Base-by-base conservation (phyloP, 2,329 filamentous ascomycete species). In the Capronia americana region DNA sequence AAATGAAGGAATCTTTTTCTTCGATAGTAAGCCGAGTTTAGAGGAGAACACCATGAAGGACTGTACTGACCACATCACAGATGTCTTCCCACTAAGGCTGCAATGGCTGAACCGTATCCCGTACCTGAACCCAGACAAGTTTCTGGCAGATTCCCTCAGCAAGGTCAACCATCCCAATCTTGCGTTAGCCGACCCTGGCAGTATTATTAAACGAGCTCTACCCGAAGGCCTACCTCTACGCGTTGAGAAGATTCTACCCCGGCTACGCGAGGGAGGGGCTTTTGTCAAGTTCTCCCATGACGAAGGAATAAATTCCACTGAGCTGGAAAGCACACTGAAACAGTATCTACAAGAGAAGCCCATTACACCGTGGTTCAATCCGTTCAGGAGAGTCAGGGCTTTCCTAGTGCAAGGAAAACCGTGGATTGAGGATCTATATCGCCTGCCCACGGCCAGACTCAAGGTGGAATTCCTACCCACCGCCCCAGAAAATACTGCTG, bases 401-500 rank as follows among this genome's bases (percentile, higher is more conserved):
- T 88, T 88, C 26, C 81, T 93, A 6, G 95, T 99, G 2, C 84
- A 87, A 63, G 95, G 95, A 10, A 87, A 89, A 24, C 95, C 95
- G 0, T 99, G 95, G 95, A 85, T 98, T 2, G 95, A 98, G 75
- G 95, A 99, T 75, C 81, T 99, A 30, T 91, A 92, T 72, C 87
- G 93, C 6, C 88, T 93, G 58, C 95, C 95, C 0, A 92, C 89
- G 64, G 84, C 83, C 48, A 85, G 91, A 30, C 74, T 99, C 44
- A 90, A 88, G 72, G 88, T 97, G 24, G 94, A 98, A 75, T 98
- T 97, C 70, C 84, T 94, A 7, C 87, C 93, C 3, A 86, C 87
- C 0, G 85, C 85, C 28, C 85, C 92, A 0, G 92, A 91, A n/a
- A 84, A 82, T 1, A 84, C 89, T 63, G 89, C 89, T 0, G 87